phyloP scores from a whole-genome alignment of 2,329 filamentous ascomycete species.

The Colletotrichum musae region DNA sequence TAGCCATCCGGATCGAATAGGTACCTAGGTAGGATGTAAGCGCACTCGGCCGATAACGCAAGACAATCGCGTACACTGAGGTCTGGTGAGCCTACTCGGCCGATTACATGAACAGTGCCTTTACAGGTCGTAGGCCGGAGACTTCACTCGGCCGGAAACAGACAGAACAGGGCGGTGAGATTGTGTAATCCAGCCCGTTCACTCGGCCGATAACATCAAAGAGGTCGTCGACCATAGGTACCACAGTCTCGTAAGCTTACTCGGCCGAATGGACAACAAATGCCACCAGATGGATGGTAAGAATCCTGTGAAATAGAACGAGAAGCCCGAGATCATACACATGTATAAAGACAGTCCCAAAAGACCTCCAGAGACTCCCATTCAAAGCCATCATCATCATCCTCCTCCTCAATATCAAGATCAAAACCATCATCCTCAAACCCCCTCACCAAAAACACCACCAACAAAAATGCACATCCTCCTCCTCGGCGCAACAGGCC shows the following conservation, averaged over 20 bases:
- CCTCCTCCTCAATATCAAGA: neutral
- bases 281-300: neutral
- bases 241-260: neutral
- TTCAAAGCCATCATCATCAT: neutral
- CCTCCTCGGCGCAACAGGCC: conserved; percentile 62
- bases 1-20: too few species aligned
- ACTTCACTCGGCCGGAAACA: too few species aligned
- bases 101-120: too few species aligned
- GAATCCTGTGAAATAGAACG: neutral
- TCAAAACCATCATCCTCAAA: neutral
- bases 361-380: too few species aligned
- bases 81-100: too few species aligned
- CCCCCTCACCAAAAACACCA: neutral
- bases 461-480: conserved; percentile 58
- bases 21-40: too few species aligned
- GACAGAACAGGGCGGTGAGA: too few species aligned
- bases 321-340: neutral
- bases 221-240: neutral
- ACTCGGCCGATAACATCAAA: neutral
- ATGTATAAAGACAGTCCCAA: neutral
- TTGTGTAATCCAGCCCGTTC: neutral
- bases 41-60: too few species aligned
- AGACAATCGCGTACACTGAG: too few species aligned
- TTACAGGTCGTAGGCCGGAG: too few species aligned
- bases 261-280: neutral